A percentile compares a stretch with the other conserved stretches of the same genome.
Conservation (phyloP, 2,329 filamentous ascomycete genomes). For the Cladosporium phlei region DNA sequence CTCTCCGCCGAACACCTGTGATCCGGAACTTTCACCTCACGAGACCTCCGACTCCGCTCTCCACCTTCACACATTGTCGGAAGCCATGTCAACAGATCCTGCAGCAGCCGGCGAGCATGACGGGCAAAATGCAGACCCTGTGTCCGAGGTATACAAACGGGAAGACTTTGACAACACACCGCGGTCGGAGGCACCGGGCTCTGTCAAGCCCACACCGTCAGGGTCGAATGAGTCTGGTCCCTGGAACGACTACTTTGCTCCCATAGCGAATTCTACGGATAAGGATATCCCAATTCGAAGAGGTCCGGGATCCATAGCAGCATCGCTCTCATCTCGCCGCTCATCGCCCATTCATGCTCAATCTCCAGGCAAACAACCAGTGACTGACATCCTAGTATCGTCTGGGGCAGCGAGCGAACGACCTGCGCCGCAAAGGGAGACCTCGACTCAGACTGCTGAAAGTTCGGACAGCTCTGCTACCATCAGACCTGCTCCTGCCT, state of each 20-base stretch:
- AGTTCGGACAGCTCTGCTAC: slow-evolving; percentile 35
- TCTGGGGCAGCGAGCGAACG: slow-evolving; percentile 1
- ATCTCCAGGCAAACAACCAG: neutral
- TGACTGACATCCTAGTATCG: neutral
- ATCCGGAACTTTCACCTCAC: neutral
- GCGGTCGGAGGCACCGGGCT: slow-evolving; percentile 37
- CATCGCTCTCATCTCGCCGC: slow-evolving; percentile 2
- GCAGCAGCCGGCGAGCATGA: slow-evolving; percentile 16
- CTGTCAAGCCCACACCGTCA: neutral
- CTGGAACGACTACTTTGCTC: slow-evolving; percentile 6
- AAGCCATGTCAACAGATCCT: slow-evolving; percentile 23
- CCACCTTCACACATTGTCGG: neutral
- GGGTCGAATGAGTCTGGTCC: slow-evolving; percentile 1
- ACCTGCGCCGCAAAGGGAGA: slow-evolving; percentile 37
- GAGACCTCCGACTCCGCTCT: slow-evolving; percentile 1
- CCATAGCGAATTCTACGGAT: neutral
- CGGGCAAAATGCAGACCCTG: slow-evolving; percentile 13
- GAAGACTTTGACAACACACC: slow-evolving; percentile 37
- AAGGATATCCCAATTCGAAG: neutral
- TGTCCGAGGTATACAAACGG: slow-evolving; percentile 14
- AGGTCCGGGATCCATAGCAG: neutral
- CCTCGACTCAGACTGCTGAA: slow-evolving; percentile 39
- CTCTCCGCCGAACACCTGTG: slow-evolving; percentile 2
- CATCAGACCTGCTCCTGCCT: slow-evolving; percentile 26
- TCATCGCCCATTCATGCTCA: slow-evolving; percentile 1